phyloP scores from a whole-genome alignment of 2,329 filamentous ascomycete species.

The Aspergillus versicolor region DNA sequence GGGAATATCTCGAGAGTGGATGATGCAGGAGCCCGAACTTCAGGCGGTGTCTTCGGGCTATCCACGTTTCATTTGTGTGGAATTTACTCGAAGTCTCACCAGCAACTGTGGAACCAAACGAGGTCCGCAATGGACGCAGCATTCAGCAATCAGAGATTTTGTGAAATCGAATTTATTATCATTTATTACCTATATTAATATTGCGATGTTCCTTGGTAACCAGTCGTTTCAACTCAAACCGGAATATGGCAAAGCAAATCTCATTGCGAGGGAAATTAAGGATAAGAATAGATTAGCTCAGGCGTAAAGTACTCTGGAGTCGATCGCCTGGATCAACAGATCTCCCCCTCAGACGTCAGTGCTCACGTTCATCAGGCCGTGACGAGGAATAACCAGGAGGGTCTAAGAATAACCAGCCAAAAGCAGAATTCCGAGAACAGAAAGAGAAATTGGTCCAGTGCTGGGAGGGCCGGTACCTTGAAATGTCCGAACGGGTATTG shows the following conservation, averaged over 20 bases:
- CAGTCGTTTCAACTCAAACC: background rate
- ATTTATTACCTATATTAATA: background rate
- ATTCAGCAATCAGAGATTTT: background rate
- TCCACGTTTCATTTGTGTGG: conserved; percentile 12
- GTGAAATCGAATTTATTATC: background rate
- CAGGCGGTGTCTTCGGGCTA: conserved; percentile 3
- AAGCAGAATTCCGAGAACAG: background rate
- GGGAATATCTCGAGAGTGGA: background rate
- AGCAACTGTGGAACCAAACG: conserved; percentile 8
- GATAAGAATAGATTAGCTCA: conserved; percentile 4
- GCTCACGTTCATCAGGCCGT: background rate
- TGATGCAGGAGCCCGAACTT: background rate
- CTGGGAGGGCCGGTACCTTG: background rate
- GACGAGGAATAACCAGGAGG: background rate
- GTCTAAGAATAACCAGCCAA: no score
- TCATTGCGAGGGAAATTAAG: background rate
- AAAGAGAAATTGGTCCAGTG: background rate
- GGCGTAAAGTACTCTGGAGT: background rate
- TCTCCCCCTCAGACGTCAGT: background rate
- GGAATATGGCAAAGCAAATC: background rate
- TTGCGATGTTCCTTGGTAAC: background rate
- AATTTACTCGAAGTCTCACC: background rate
- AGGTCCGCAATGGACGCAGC: background rate
- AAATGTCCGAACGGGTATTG: background rate
- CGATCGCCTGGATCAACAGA: conserved; percentile 2